phyloP scores from a whole-genome alignment of 345 rosid species.

The Psidium friedrichsthalianum region DNA sequence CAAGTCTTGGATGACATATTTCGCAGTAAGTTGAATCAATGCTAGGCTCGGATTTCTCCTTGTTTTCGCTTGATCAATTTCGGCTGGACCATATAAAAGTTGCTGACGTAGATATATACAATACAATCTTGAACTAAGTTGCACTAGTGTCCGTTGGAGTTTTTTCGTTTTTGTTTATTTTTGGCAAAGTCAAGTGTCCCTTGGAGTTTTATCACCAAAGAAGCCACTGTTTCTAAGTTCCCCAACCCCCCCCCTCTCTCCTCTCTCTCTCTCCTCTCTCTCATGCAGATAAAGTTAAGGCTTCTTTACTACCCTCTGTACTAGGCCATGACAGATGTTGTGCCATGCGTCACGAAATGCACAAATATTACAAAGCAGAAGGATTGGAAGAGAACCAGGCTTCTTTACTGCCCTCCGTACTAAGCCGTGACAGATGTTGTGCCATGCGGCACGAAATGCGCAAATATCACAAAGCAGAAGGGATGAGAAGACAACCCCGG shows the following conservation, averaged over 20 bases:
- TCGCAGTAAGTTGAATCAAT: background rate
- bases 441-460: constrained; percentile 6
- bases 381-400: background rate
- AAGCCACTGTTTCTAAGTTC: background rate
- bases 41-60: background rate
- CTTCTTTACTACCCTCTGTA: background rate
- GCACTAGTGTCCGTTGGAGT: background rate
- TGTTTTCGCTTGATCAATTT: background rate
- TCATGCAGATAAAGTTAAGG: background rate
- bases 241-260: background rate
- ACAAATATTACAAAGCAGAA: background rate
- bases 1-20: background rate
- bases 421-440: constrained; percentile 1
- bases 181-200: background rate
- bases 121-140: background rate
- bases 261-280: no score
- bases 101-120: background rate
- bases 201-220: background rate
- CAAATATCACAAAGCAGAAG: background rate
- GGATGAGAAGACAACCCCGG: background rate
- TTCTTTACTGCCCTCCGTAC: background rate
- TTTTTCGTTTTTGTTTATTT: background rate
- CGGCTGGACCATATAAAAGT: background rate
- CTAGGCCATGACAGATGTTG: constrained; percentile 1
- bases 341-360: constrained; percentile 6